Conservation (phyloP, 2,329 filamentous ascomycete genomes). For the Phialemoniopsis sp. region DNA sequence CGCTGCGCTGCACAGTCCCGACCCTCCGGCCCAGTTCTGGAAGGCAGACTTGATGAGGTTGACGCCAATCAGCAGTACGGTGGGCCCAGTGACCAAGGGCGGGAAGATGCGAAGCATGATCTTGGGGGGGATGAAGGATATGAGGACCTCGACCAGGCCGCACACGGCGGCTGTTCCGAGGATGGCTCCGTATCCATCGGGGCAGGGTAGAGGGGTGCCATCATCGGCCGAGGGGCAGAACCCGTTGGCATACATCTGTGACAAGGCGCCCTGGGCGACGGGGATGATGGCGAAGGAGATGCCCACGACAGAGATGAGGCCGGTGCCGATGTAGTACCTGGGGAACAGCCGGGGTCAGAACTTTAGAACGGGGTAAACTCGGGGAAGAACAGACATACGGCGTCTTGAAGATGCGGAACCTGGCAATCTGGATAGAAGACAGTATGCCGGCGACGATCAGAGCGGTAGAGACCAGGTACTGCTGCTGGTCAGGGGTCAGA, state of each 20-base stretch:
- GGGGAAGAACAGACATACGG: no score
- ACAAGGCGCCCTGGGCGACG: conserved; percentile 66
- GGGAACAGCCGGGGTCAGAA: background rate
- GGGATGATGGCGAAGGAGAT: conserved; percentile 76
- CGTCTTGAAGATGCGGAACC: conserved; percentile 68
- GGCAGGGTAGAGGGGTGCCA: conserved; percentile 68
- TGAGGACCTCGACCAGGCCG: conserved; percentile 64
- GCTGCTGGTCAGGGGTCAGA: conserved; percentile 53
- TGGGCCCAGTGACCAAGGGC: conserved; percentile 50
- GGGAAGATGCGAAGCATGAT: conserved; percentile 71
- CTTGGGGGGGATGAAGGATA: conserved; percentile 70
- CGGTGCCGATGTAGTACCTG: conserved; percentile 74
- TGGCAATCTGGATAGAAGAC: conserved; percentile 71
- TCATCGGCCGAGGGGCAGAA: conserved; percentile 56
- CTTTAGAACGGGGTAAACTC: background rate
- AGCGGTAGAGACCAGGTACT: conserved; percentile 76
- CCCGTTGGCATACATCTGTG: conserved; percentile 75
- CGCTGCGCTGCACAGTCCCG: conserved; percentile 52
- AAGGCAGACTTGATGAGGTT: conserved; percentile 69
- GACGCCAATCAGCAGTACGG: conserved; percentile 66
- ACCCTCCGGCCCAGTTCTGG: conserved; percentile 74
- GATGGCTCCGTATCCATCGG: conserved; percentile 71
- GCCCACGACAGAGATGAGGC: conserved; percentile 74
- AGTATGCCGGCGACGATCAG: conserved; percentile 76
- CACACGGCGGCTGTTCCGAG: conserved; percentile 66